Conservation (phyloP, 1,284 basidiomycete genomes). For the Ganoderma lingzhi region DNA sequence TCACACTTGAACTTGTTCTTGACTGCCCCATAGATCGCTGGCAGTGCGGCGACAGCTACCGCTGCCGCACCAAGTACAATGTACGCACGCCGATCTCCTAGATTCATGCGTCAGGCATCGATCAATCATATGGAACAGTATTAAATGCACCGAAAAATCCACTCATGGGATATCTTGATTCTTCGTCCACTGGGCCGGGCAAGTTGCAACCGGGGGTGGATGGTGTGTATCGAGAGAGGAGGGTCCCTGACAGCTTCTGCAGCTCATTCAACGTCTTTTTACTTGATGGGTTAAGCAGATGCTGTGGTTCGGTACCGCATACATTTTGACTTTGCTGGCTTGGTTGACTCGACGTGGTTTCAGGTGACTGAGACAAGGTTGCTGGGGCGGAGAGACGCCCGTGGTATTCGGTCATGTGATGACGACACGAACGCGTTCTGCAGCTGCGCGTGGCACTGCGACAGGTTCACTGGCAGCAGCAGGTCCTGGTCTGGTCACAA, state of each 20-base stretch:
- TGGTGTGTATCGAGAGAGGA: neutral
- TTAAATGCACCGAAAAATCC: neutral
- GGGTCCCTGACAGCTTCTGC: neutral
- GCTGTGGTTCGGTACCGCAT: neutral
- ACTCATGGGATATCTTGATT: neutral
- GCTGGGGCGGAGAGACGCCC: neutral
- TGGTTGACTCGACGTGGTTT: neutral
- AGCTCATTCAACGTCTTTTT: neutral
- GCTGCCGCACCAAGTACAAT: slow-evolving; percentile 8
- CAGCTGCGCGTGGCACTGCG: no score
- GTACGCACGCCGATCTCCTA: slow-evolving; percentile 7
- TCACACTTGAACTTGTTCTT: slow-evolving; percentile 7
- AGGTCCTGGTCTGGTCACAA: neutral
- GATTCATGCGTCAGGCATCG: neutral
- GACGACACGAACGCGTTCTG: neutral
- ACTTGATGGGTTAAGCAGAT: neutral
- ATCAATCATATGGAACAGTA: neutral
- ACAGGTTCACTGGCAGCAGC: neutral
- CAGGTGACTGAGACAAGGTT: neutral
- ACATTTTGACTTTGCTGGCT: neutral
- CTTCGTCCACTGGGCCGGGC: neutral
- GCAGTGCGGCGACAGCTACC: slow-evolving; percentile 8
- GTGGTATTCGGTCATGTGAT: neutral
- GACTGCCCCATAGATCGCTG: slow-evolving; percentile 12
- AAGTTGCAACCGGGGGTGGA: neutral